Evolutionary conservation across 179 eudicot species (phyloP).

Genomic region (Vitellaria paradoxa): DNA sequence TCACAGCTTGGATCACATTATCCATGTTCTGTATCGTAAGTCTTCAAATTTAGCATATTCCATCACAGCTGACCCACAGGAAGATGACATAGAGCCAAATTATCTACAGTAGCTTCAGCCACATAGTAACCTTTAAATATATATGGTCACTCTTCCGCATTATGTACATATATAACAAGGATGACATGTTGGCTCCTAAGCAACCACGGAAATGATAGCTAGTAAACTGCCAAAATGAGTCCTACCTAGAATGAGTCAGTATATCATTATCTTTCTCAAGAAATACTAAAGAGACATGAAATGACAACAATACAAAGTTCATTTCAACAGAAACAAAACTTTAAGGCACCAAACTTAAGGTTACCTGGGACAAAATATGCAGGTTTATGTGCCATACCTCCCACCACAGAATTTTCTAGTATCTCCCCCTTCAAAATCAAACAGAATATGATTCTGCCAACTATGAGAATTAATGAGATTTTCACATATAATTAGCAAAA

Average conservation of each 20-base stretch:
- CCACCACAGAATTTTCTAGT: constrained; percentile 73
- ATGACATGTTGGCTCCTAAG: neutral
- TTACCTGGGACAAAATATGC: constrained; percentile 98
- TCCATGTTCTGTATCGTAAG: too few species aligned
- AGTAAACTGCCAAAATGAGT: neutral
- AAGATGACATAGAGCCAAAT: neutral
- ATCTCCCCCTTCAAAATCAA: constrained; percentile 84
- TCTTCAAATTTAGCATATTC: too few species aligned
- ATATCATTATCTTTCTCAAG: neutral
- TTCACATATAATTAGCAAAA: constrained; percentile 1
- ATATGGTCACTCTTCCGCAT: neutral
- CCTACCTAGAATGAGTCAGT: neutral
- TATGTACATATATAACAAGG: neutral
- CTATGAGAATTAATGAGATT: constrained; percentile 27
- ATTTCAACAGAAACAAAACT: neutral
- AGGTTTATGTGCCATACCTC: constrained; percentile 92
- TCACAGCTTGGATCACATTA: too few species aligned
- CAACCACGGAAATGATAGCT: neutral
- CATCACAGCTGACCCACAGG: neutral
- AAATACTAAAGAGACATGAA: neutral
- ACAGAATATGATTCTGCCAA: constrained; percentile 43
- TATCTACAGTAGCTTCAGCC: neutral
- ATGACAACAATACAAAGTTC: neutral
- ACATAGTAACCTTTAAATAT: neutral
- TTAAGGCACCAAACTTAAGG: neutral